These are phyloP conservation scores for Scheffersomyces parashehatae DNA, from an alignment of 1,139 yeast species.

Conservation along the genomic window DNA sequence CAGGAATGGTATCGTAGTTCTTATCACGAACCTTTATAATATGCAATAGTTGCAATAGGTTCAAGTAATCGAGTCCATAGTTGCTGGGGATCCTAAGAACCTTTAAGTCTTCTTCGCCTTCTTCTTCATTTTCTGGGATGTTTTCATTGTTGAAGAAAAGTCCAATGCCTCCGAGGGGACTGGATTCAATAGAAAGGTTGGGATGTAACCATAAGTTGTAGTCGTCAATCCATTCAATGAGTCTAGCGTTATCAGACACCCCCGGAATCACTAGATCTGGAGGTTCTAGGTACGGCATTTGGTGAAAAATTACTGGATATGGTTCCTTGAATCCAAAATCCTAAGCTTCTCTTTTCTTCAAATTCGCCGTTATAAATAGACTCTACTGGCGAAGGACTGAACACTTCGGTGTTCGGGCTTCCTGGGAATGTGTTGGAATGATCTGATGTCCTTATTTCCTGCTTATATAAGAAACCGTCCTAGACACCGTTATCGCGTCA, in stretches of 20 bases:
- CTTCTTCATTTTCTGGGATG: slow-evolving; percentile 2
- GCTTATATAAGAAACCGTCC: neutral
- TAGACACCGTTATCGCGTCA: neutral
- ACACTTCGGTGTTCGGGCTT: no score
- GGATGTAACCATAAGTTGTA: slow-evolving; percentile 15
- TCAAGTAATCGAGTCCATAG: slow-evolving; percentile 28
- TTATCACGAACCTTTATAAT: slow-evolving; percentile 20
- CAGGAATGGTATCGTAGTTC: neutral
- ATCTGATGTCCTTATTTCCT: neutral
- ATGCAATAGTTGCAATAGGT: slow-evolving; percentile 28
- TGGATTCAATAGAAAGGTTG: slow-evolving; percentile 19
- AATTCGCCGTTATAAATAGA: no score
- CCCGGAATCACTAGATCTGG: slow-evolving; percentile 6
- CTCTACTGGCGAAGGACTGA: no score
- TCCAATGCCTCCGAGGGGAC: slow-evolving; percentile 38
- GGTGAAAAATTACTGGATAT: no score
- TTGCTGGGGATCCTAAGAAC: slow-evolving; percentile 14
- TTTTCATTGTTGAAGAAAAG: slow-evolving; percentile 19
- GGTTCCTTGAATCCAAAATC: slow-evolving; percentile 7
- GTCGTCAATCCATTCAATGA: slow-evolving; percentile 12
- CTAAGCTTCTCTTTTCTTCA: no score
- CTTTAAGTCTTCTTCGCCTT: slow-evolving; percentile 7
- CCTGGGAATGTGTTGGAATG: neutral
- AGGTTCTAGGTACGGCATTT: no score
- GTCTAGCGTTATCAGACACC: slow-evolving; percentile 6